phyloP scores from a whole-genome alignment of 1,139 yeast genomes.

The Cylindricascospora bacillispora region DNA sequence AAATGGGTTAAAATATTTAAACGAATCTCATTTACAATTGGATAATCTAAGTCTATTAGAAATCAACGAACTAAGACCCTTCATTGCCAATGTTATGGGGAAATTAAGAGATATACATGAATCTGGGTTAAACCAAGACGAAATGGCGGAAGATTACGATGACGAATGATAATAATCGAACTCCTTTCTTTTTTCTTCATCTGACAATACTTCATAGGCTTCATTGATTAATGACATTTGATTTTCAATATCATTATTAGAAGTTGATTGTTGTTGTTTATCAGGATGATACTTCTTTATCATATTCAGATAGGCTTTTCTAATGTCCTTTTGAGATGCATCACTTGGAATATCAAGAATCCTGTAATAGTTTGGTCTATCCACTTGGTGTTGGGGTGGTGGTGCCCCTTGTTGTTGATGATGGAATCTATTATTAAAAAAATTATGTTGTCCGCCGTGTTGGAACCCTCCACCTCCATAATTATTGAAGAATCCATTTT shows the following conservation, averaged over 20 bases:
- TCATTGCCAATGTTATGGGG: constrained; percentile 68
- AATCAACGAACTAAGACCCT: constrained; percentile 78
- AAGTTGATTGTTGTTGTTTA: constrained; percentile 51
- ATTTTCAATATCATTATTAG: constrained; percentile 65
- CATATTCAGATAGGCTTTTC: constrained; percentile 67
- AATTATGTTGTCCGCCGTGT: too few species aligned
- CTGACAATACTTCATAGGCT: constrained; percentile 78
- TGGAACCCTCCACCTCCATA: too few species aligned
- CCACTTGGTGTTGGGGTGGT: constrained; percentile 36
- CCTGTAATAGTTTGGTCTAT: constrained; percentile 63
- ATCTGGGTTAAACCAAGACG: constrained; percentile 6
- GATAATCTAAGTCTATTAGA: constrained; percentile 77
- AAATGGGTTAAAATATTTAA: constrained; percentile 63
- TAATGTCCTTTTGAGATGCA: constrained; percentile 64
- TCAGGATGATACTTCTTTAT: constrained; percentile 87
- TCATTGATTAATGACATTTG: constrained; percentile 84
- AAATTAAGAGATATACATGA: constrained; percentile 46
- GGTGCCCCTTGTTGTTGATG: constrained; percentile 40
- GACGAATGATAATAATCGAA: constrained; percentile 38
- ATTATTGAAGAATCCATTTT: constrained; percentile 3
- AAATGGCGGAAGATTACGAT: constrained; percentile 4
- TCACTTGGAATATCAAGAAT: constrained; percentile 53
- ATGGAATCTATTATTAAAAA: too few species aligned
- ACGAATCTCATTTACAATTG: constrained; percentile 72
- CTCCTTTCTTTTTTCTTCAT: constrained; percentile 47